phyloP scores from a whole-genome alignment of 148 eudicot genomes.

The Talinum fruticosum region DNA sequence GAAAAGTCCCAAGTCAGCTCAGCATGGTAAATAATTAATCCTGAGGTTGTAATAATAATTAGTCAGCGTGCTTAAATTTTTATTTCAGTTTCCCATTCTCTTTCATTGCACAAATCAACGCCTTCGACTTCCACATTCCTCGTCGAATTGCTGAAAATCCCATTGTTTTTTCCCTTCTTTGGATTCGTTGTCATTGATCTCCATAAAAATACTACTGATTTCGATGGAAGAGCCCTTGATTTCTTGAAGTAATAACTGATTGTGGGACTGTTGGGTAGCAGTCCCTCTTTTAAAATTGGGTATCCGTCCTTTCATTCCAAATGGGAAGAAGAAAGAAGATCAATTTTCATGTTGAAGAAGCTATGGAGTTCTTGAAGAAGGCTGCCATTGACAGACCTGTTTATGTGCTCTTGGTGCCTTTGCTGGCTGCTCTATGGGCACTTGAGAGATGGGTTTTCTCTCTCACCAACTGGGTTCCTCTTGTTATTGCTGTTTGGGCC shows the following conservation, averaged over 20 bases:
- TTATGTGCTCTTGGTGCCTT: constrained; percentile 48
- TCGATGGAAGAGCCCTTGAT: neutral
- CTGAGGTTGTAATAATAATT: neutral
- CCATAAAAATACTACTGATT: neutral
- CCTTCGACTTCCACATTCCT: neutral
- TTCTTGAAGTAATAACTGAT: neutral
- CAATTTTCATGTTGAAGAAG: constrained; percentile 31
- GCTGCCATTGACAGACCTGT: constrained; percentile 51
- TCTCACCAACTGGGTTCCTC: constrained; percentile 76
- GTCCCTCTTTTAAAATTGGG: neutral
- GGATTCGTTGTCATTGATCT: neutral
- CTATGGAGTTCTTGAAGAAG: constrained; percentile 45
- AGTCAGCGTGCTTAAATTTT: neutral
- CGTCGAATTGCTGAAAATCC: neutral
- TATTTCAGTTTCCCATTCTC: neutral
- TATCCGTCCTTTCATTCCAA: neutral
- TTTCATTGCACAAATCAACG: neutral
- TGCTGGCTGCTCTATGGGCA: constrained; percentile 58
- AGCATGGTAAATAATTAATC: neutral
- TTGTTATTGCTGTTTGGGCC: constrained; percentile 76
- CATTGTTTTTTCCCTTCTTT: neutral
- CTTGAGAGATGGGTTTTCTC: constrained; percentile 81
- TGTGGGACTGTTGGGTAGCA: neutral
- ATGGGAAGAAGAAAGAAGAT: constrained; percentile 43
- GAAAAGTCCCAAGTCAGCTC: neutral